Evolutionary conservation across 176 grass and related monocot genomes (phyloP).

Genomic region (Saccharum officinarum): DNA sequence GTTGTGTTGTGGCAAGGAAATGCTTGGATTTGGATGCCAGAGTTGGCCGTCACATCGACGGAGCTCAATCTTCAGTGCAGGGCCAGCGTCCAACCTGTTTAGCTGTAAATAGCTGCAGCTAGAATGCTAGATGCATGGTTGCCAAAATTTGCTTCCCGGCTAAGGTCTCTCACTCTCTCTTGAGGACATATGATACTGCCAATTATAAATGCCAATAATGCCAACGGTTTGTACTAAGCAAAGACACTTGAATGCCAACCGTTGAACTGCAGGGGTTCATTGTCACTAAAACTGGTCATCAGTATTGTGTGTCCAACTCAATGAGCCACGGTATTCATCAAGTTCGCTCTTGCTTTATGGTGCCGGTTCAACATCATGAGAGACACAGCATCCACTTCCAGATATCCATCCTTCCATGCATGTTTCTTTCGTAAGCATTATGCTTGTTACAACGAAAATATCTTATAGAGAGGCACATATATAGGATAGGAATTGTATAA

Average conservation of each 20-base stretch:
- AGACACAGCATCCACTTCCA: not conserved
- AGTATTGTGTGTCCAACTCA: not conserved
- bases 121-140: not conserved
- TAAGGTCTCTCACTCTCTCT: not conserved
- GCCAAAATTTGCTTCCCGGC: not conserved
- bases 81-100: not conserved
- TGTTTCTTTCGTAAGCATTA: not conserved
- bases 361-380: constrained; percentile 17
- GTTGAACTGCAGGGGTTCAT: constrained; percentile 1
- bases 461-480: not conserved
- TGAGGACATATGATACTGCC: not conserved
- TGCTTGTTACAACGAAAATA: not conserved
- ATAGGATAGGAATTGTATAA: not conserved
- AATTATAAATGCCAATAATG: not conserved
- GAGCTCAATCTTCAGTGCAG: not conserved
- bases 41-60: not conserved
- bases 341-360: not conserved
- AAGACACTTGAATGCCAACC: constrained; percentile 4
- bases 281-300: not conserved
- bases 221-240: constrained; percentile 12
- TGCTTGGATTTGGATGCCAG: not conserved
- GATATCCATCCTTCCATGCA: not conserved
- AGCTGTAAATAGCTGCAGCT: not conserved
- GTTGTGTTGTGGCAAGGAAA: not conserved
- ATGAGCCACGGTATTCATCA: not conserved